phyloP scores from a whole-genome alignment of 805 yeast genomes.

The Nematodospora valgi region DNA sequence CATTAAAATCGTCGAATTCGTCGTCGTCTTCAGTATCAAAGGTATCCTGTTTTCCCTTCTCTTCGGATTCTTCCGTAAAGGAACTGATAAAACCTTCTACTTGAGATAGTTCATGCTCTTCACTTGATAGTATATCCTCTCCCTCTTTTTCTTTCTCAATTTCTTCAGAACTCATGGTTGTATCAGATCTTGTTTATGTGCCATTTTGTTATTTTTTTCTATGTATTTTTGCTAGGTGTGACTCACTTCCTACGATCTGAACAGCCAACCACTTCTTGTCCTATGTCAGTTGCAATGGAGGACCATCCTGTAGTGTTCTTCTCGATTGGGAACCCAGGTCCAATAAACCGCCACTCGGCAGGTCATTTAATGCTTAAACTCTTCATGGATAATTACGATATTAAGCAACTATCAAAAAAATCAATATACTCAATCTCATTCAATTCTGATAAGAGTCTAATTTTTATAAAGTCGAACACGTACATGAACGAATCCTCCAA shows the following conservation, averaged over 20 bases:
- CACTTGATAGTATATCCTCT: too few species aligned
- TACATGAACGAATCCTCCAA: slow-evolving; percentile 41
- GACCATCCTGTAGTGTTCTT: slow-evolving; percentile 12
- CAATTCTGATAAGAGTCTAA: slow-evolving; percentile 15
- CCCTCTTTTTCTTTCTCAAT: too few species aligned
- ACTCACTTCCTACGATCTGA: too few species aligned
- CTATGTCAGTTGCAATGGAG: too few species aligned
- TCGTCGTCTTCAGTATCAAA: slow-evolving; percentile 4
- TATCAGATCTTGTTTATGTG: too few species aligned
- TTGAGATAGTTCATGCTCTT: too few species aligned
- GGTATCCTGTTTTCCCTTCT: neutral
- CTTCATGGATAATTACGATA: slow-evolving; percentile 22
- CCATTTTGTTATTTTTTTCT: neutral
- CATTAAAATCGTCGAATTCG: slow-evolving; percentile 12
- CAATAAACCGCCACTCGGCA: slow-evolving; percentile 35
- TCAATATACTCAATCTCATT: slow-evolving; percentile 26
- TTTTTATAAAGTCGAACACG: slow-evolving; percentile 32
- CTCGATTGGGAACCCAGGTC: slow-evolving; percentile 42
- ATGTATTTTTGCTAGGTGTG: too few species aligned
- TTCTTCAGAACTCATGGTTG: too few species aligned
- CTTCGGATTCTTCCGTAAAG: too few species aligned
- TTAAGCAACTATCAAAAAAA: slow-evolving; percentile 26
- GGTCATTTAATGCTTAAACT: slow-evolving; percentile 34
- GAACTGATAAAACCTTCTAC: too few species aligned
- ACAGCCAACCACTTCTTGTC: too few species aligned